phyloP scores from a whole-genome alignment of 371 early-diverging fungal species.

The Blakeslea trispora region DNA sequence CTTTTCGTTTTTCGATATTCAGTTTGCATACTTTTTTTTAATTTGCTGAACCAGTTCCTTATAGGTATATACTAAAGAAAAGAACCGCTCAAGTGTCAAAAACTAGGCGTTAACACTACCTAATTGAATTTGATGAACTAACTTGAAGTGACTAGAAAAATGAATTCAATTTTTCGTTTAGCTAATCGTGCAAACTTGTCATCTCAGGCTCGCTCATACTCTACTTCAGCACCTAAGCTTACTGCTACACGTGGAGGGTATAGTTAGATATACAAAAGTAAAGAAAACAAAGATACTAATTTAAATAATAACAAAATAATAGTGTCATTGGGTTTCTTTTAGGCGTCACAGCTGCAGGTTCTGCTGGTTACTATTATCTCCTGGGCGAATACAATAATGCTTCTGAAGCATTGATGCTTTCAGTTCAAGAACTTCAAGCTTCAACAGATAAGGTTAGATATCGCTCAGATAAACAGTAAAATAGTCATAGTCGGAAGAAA shows the following conservation, averaged over 20 bases:
- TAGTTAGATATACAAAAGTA: background rate
- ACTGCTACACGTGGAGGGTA: constrained; percentile 40
- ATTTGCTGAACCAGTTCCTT: too few species aligned
- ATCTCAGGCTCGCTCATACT: constrained; percentile 16
- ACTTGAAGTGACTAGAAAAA: constrained; percentile 10
- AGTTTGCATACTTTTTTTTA: too few species aligned
- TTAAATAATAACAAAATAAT: background rate
- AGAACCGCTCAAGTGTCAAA: too few species aligned
- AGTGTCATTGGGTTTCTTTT: constrained; percentile 79
- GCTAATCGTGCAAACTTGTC: constrained; percentile 18
- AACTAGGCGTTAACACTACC: too few species aligned
- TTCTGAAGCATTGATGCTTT: constrained; percentile 66
- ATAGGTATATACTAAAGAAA: too few species aligned
- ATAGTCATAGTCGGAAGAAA: too few species aligned
- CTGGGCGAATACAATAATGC: constrained; percentile 81
- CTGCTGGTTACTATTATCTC: constrained; percentile 78
- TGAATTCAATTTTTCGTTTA: constrained; percentile 35
- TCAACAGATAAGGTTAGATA: constrained; percentile 67
- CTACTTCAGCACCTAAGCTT: constrained; percentile 19
- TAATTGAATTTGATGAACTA: too few species aligned
- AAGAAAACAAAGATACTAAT: too few species aligned
- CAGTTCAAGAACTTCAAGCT: constrained; percentile 75
- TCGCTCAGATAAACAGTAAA: too few species aligned
- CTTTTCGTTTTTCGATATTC: background rate
- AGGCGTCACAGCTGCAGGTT: constrained; percentile 76